phyloP scores from a whole-genome alignment of 495 filamentous ascomycete genomes.

The Annulohypoxylon stygium region DNA sequence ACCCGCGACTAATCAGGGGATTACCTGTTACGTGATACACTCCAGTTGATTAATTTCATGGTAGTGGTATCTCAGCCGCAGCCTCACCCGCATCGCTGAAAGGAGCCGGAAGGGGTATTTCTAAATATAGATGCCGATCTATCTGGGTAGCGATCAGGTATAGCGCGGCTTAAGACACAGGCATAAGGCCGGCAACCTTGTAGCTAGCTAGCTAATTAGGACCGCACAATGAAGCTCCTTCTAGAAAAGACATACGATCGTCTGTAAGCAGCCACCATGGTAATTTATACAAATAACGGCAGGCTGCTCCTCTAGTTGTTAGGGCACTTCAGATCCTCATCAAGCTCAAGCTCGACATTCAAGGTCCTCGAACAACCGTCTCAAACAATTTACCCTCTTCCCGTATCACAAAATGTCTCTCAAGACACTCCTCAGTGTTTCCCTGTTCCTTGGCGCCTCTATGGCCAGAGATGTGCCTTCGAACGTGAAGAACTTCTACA shows the following conservation, averaged over 20 bases:
- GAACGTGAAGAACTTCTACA: constrained; percentile 54
- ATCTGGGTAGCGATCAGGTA: not conserved
- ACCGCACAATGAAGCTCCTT: constrained; percentile 30
- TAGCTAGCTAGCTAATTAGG: constrained; percentile 6
- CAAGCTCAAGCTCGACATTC: constrained; percentile 16
- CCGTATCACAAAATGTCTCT: constrained; percentile 37
- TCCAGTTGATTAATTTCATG: not conserved
- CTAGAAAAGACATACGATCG: constrained; percentile 21
- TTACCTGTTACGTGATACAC: not conserved
- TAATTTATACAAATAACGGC: constrained; percentile 34
- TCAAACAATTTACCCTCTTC: not conserved
- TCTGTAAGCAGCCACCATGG: constrained; percentile 7
- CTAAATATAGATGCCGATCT: constrained; percentile 35
- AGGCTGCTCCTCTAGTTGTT: not conserved
- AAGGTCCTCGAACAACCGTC: not conserved
- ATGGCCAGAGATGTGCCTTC: constrained; percentile 51
- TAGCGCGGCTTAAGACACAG: constrained; percentile 7
- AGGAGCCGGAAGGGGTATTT: constrained; percentile 22
- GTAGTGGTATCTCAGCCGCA: constrained; percentile 22
- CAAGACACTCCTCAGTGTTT: constrained; percentile 35
- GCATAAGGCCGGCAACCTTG: not conserved
- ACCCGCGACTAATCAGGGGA: constrained; percentile 14
- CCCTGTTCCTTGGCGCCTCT: constrained; percentile 37
- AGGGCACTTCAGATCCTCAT: not conserved
- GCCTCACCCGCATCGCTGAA: constrained; percentile 15